Percentiles rank a stretch among this genome's conserved stretches.
These are phyloP conservation scores for Didymella lethalis DNA, from an alignment of 2,329 filamentous ascomycete genomes.

Conservation along the genomic window DNA sequence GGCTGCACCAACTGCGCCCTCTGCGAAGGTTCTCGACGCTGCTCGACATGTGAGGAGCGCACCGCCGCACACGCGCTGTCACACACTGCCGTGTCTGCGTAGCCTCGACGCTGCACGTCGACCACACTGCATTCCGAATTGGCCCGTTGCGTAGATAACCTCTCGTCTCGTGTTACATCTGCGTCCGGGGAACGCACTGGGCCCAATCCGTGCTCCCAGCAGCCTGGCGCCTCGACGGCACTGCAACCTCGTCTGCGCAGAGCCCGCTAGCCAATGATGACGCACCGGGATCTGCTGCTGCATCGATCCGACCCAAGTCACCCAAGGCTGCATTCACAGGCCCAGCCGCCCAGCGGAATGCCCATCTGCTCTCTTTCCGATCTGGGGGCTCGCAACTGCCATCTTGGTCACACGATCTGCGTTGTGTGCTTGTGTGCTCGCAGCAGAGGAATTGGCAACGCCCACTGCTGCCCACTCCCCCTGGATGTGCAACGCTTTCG, in stretches of 20 bases:
- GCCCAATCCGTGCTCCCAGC: conserved; percentile 15
- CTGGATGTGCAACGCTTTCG: conserved; percentile 4
- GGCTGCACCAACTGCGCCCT: conserved; percentile 1
- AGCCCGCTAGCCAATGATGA: conserved; percentile 19
- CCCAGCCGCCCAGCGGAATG: conserved; percentile 13
- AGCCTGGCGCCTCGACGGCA: conserved; percentile 15
- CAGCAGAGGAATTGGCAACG: too few relatives aligned
- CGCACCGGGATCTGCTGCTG: conserved; percentile 12
- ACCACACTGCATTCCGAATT: conserved; percentile 7
- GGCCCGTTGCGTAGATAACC: background rate
- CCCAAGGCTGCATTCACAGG: background rate
- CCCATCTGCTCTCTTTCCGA: conserved; percentile 10
- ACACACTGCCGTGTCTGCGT: background rate
- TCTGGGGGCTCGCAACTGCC: conserved; percentile 13
- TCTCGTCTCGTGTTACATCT: conserved; percentile 11
- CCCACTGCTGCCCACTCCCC: conserved; percentile 1
- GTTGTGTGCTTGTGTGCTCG: too few relatives aligned
- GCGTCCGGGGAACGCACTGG: conserved; percentile 15
- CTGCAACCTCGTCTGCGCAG: conserved; percentile 20
- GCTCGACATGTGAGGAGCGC: conserved; percentile 13
- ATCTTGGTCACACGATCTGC: conserved; percentile 15
- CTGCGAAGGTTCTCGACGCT: conserved; percentile 10
- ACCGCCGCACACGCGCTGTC: background rate
- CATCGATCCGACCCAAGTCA: background rate
- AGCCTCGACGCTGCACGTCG: conserved; percentile 7